phyloP scores from a whole-genome alignment of 2,329 filamentous ascomycete species.

The Aureobasidium sp. region DNA sequence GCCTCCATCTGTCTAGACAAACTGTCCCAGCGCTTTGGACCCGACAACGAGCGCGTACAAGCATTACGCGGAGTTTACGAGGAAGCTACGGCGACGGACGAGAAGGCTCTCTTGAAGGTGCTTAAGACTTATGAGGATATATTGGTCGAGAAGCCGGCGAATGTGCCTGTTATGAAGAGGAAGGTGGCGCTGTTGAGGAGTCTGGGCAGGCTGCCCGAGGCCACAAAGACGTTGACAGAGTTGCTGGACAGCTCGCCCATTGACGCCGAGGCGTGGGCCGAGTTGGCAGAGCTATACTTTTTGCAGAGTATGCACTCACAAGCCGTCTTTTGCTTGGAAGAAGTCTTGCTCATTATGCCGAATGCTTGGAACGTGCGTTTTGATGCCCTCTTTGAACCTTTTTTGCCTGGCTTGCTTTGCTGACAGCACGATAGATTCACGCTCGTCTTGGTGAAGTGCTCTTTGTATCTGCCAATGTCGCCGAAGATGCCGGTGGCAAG shows the following conservation, averaged over 20 bases:
- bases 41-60: slow-evolving; percentile 77
- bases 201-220: slow-evolving; percentile 62
- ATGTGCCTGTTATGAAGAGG: slow-evolving; percentile 80
- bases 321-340: slow-evolving; percentile 81
- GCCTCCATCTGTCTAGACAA: slow-evolving; percentile 70
- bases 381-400: not conserved
- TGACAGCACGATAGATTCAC: slow-evolving; percentile 52
- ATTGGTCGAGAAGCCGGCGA: slow-evolving; percentile 65
- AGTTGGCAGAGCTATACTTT: slow-evolving; percentile 81
- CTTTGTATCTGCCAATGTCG: slow-evolving; percentile 53
- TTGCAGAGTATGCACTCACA: slow-evolving; percentile 72
- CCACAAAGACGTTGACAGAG: slow-evolving; percentile 64
- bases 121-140: slow-evolving; percentile 72
- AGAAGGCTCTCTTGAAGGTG: slow-evolving; percentile 59
- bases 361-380: slow-evolving; percentile 87
- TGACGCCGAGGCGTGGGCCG: slow-evolving; percentile 88
- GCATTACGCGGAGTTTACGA: slow-evolving; percentile 75
- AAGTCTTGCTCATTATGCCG: slow-evolving; percentile 76
- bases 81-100: slow-evolving; percentile 68
- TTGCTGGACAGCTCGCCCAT: slow-evolving; percentile 79
- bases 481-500: slow-evolving; percentile 31
- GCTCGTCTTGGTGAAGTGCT: slow-evolving; percentile 78
- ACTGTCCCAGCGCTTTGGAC: slow-evolving; percentile 73
- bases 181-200: slow-evolving; percentile 72
- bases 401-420: not conserved